Percentiles rank a stretch among this genome's conserved stretches.
Evolutionary conservation across 306 rosid species (phyloP).

Genomic region (Aeschynomene evenia): DNA sequence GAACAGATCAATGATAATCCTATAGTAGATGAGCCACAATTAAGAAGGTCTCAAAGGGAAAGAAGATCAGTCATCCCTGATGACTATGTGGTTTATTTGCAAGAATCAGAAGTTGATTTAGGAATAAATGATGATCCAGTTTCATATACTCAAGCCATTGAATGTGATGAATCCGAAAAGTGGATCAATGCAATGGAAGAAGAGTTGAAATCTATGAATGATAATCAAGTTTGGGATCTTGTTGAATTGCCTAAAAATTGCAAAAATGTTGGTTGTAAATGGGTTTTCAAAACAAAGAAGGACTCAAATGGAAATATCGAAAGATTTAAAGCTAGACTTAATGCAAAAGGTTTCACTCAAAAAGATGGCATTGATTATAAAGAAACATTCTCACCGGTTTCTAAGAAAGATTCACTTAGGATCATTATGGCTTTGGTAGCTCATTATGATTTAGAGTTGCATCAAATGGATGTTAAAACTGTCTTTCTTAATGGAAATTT

Average conservation of each 20-base stretch:
- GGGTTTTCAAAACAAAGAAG: neutral
- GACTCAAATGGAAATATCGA: neutral
- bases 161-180: neutral
- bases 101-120: no score
- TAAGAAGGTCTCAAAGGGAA: neutral
- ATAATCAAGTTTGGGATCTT: neutral
- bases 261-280: no score
- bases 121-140: neutral
- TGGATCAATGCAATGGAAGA: neutral
- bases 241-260: neutral
- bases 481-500: neutral
- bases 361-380: neutral
- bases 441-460: neutral
- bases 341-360: neutral
- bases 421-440: neutral
- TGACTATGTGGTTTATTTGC: neutral
- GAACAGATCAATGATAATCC: no score
- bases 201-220: neutral
- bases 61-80: neutral
- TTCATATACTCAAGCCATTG: neutral
- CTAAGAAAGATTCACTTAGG: neutral
- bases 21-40: neutral
- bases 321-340: neutral
- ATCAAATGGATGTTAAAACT: neutral
- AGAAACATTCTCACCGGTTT: neutral